Percentiles rank a stretch among this genome's conserved stretches.
Evolutionary conservation across 805 yeast genomes (phyloP).

Genomic region (Candida tibetensis): DNA sequence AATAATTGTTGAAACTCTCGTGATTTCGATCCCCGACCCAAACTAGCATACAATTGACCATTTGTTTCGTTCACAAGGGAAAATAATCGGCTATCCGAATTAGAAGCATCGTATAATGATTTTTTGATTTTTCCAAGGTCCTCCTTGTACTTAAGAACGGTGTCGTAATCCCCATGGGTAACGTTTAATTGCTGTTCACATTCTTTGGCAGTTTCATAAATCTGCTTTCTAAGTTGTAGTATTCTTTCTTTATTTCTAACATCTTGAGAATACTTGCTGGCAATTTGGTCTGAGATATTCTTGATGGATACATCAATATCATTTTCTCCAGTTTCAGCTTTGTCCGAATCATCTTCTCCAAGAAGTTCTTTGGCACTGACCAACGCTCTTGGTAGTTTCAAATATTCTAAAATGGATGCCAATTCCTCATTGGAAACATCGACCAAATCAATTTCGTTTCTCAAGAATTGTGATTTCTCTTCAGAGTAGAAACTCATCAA

Average conservation of each 20-base stretch:
- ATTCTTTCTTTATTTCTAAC: slow-evolving; percentile 31
- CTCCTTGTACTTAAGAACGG: slow-evolving; percentile 36
- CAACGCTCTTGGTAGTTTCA: slow-evolving; percentile 69
- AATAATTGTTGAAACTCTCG: slow-evolving; percentile 37
- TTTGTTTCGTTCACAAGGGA: slow-evolving; percentile 40
- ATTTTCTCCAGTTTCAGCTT: slow-evolving; percentile 6
- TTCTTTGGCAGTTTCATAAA: slow-evolving; percentile 32
- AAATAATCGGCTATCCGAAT: slow-evolving; percentile 55
- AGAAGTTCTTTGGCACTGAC: slow-evolving; percentile 49
- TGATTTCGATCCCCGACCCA: slow-evolving; percentile 43
- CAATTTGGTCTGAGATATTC: slow-evolving; percentile 21
- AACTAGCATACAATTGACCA: slow-evolving; percentile 20
- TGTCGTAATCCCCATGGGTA: slow-evolving; percentile 6
- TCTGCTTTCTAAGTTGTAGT: slow-evolving; percentile 30
- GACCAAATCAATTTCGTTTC: slow-evolving; percentile 69
- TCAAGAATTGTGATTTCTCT: slow-evolving; percentile 72
- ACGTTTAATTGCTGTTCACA: slow-evolving; percentile 28
- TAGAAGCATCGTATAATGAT: slow-evolving; percentile 58
- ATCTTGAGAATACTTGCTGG: slow-evolving; percentile 30
- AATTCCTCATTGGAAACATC: slow-evolving; percentile 80
- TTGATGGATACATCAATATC: slow-evolving; percentile 34
- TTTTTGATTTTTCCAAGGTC: slow-evolving; percentile 57
- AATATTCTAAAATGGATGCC: slow-evolving; percentile 73
- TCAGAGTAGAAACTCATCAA: slow-evolving; percentile 85
- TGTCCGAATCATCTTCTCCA: slow-evolving; percentile 13